Conservation (phyloP, 2,329 filamentous ascomycete species). For the Orbilia oligospora region DNA sequence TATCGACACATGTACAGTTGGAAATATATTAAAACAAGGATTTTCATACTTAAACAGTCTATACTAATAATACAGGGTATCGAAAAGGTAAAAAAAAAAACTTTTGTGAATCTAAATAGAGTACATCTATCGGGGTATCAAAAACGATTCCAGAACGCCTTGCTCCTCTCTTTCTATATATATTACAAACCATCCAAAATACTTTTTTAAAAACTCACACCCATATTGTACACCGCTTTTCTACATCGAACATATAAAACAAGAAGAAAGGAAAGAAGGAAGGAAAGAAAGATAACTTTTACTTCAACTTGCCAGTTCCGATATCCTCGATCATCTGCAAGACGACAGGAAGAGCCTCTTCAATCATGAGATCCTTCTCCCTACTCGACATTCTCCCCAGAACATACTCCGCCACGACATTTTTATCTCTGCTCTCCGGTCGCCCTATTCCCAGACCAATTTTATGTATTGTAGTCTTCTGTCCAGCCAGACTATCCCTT, state of each 20-base stretch:
- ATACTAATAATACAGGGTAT: conserved; percentile 28
- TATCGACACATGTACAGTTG: no score
- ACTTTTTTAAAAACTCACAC: neutral
- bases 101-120: conserved; percentile 3
- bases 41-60: neutral
- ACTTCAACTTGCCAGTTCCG: conserved; percentile 45
- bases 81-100: neutral
- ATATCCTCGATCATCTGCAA: conserved; percentile 70
- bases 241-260: neutral
- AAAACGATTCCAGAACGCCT: conserved; percentile 8
- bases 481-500: conserved; percentile 70
- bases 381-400: conserved; percentile 75
- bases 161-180: neutral
- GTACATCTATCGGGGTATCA: conserved; percentile 15
- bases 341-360: conserved; percentile 71
- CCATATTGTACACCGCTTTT: neutral
- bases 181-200: neutral
- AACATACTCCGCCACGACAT: conserved; percentile 82
- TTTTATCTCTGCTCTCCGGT: conserved; percentile 77
- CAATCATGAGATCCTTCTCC: conserved; percentile 72
- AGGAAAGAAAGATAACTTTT: neutral
- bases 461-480: conserved; percentile 66
- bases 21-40: neutral
- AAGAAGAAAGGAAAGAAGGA: neutral
- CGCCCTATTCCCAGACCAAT: conserved; percentile 91